Evolutionary conservation across 768 basidiomycete genomes (phyloP).

Genomic region (Galerina sulciceps): DNA sequence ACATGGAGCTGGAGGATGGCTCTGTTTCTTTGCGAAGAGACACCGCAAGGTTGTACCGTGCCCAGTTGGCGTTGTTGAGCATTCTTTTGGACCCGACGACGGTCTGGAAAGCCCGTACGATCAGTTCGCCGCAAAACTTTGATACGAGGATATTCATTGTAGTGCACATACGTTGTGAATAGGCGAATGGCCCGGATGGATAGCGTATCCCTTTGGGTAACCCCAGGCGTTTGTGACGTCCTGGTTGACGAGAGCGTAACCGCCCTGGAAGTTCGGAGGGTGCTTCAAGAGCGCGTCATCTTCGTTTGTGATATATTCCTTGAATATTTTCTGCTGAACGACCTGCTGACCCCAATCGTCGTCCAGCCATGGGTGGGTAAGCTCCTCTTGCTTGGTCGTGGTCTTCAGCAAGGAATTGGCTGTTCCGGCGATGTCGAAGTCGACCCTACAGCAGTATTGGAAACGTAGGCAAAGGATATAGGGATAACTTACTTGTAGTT

Average conservation of each 20-base stretch:
- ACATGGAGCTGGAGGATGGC: slow-evolving; percentile 57
- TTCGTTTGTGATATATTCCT: slow-evolving; percentile 54
- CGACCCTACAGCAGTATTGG: slow-evolving; percentile 42
- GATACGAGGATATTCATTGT: neutral
- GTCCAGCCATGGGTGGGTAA: slow-evolving; percentile 59
- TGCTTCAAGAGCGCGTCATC: slow-evolving; percentile 54
- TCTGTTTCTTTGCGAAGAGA: slow-evolving; percentile 65
- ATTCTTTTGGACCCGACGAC: slow-evolving; percentile 64
- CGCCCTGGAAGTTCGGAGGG: slow-evolving; percentile 59
- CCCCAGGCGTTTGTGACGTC: slow-evolving; percentile 61
- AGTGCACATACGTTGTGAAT: slow-evolving; percentile 46
- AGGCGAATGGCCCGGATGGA: slow-evolving; percentile 62
- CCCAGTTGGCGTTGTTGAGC: slow-evolving; percentile 68
- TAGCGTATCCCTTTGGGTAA: slow-evolving; percentile 58
- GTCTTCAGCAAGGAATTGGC: slow-evolving; percentile 60
- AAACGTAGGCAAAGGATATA: neutral
- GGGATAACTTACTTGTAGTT: slow-evolving; percentile 51
- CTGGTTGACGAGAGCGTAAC: slow-evolving; percentile 59
- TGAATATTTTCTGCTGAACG: slow-evolving; percentile 55
- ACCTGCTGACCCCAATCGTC: slow-evolving; percentile 63
- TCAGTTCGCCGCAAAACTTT: neutral
- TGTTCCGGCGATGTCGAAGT: slow-evolving; percentile 66
- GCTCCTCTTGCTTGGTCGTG: slow-evolving; percentile 51
- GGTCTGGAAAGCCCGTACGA: slow-evolving; percentile 37
- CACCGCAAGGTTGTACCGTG: slow-evolving; percentile 63